These are phyloP conservation scores for Sechiopsis laciniata DNA, from an alignment of 306 rosid genomes.

Conservation along the genomic window DNA sequence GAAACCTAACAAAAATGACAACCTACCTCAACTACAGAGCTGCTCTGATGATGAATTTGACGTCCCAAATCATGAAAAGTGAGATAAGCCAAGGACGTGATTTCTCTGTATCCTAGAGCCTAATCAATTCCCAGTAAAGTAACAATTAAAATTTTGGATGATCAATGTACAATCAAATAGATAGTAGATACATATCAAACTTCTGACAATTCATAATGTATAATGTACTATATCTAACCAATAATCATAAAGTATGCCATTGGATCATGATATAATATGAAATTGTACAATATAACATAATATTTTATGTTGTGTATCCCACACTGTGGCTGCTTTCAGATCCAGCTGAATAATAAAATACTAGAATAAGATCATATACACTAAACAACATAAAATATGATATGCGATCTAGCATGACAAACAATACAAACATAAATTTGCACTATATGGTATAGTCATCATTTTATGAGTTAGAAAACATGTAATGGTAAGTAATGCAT, in stretches of 20 bases:
- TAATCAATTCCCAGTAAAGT: conserved; percentile 26
- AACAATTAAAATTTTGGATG: conserved; percentile 2
- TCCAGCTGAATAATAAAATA: neutral
- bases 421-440: neutral
- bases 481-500: neutral
- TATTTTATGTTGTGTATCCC: neutral
- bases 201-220: neutral
- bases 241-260: neutral
- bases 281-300: neutral
- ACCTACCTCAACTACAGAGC: conserved; percentile 65
- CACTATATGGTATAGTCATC: neutral
- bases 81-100: conserved; percentile 35
- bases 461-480: neutral
- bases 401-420: neutral
- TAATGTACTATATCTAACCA: conserved; percentile 7
- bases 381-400: conserved; percentile 4
- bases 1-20: conserved; percentile 13
- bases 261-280: neutral
- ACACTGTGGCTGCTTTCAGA: neutral
- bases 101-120: conserved; percentile 44
- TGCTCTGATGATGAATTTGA: conserved; percentile 73
- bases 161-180: neutral
- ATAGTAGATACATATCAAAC: neutral
- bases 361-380: neutral
- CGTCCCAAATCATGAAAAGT: conserved; percentile 42